These are phyloP conservation scores for Wickerhamomyces ciferrii DNA, from an alignment of 805 yeast species.

Conservation along the genomic window DNA sequence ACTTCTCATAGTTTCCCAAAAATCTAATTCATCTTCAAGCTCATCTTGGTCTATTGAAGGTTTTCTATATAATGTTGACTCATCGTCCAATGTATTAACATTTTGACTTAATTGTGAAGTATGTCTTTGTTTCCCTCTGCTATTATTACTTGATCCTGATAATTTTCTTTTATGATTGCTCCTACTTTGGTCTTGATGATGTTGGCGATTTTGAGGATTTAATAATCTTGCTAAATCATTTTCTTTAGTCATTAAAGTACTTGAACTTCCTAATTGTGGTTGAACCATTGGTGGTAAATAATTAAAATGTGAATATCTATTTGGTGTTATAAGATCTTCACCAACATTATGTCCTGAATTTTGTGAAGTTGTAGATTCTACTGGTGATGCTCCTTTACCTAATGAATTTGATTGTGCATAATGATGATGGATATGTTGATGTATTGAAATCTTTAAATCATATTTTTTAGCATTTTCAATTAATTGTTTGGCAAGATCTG, in stretches of 20 bases:
- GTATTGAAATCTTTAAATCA: conserved; percentile 60
- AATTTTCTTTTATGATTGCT: conserved; percentile 9
- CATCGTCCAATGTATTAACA: not conserved
- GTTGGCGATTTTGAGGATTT: conserved; percentile 25
- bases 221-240: conserved; percentile 40
- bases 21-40: conserved; percentile 59
- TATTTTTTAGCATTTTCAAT: conserved; percentile 56
- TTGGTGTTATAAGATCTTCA: conserved; percentile 33
- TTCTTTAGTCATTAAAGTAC: conserved; percentile 32
- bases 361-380: conserved; percentile 17
- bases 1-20: conserved; percentile 66
- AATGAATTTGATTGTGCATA: conserved; percentile 41
- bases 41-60: conserved; percentile 32
- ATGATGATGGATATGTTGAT: conserved; percentile 84
- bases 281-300: conserved; percentile 70
- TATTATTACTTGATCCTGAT: conserved; percentile 15
- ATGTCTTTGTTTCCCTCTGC: conserved; percentile 7
- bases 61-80: conserved; percentile 6
- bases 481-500: conserved; percentile 50
- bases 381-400: conserved; percentile 15
- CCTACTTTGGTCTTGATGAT: not conserved
- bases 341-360: conserved; percentile 10
- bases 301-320: conserved; percentile 67
- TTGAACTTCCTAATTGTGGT: conserved; percentile 62
- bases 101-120: not conserved